Evolutionary conservation across 139 green algal genomes (phyloP).

Genomic region (Chlorella sp.): DNA sequence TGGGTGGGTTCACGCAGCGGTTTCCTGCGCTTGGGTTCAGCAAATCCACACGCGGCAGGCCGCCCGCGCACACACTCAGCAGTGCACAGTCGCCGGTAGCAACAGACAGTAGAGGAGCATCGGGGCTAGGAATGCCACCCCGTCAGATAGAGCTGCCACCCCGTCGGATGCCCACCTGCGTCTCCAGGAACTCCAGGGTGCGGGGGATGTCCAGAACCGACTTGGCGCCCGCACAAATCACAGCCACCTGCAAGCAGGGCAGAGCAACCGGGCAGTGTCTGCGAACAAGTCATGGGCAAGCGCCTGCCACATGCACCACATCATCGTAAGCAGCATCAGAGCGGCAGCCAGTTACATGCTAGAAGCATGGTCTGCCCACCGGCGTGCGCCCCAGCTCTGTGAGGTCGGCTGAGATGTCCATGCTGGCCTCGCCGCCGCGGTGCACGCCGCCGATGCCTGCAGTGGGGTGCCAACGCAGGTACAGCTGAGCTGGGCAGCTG

Average conservation of each 20-base stretch:
- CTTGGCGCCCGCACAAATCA: constrained; percentile 98
- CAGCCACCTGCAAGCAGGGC: constrained; percentile 40
- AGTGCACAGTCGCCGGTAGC: too few species aligned
- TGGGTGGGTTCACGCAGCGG: too few species aligned
- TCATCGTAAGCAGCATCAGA: too few species aligned
- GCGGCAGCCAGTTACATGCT: too few species aligned
- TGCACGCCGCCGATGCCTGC: constrained; percentile 85
- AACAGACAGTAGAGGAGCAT: too few species aligned
- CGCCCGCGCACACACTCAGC: too few species aligned
- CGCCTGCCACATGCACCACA: too few species aligned
- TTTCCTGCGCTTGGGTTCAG: too few species aligned
- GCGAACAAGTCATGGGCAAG: too few species aligned
- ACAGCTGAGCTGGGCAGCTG: neutral
- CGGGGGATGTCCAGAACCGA: constrained; percentile 96
- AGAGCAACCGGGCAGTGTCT: too few species aligned
- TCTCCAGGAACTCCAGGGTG: constrained; percentile 96
- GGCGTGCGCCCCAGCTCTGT: constrained; percentile 90
- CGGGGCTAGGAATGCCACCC: neutral
- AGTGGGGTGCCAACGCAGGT: neutral
- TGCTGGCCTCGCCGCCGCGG: constrained; percentile 81
- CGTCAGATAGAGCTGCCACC: too few species aligned
- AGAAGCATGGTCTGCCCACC: constrained; percentile 64
- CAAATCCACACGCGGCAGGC: too few species aligned
- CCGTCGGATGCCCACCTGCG: constrained; percentile 43
- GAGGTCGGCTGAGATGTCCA: constrained; percentile 94